Percentiles rank a stretch among this genome's conserved stretches.
Conservation (phyloP, 2,329 filamentous ascomycete genomes). For the Clonostachys solani region DNA sequence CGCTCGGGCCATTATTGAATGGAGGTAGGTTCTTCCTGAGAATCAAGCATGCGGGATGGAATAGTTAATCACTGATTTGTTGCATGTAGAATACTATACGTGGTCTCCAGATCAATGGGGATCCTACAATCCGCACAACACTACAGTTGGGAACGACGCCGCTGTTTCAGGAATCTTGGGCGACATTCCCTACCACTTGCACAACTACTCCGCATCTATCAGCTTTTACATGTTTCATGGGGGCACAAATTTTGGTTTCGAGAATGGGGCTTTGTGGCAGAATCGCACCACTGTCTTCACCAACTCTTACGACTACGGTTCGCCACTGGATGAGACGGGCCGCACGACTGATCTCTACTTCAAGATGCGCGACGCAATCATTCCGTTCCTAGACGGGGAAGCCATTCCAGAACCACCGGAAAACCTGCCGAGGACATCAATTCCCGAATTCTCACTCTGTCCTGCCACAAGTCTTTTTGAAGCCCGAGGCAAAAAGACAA, state of each 20-base stretch:
- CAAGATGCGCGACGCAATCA: not conserved
- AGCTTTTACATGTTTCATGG: slow-evolving; percentile 50
- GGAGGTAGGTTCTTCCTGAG: slow-evolving; percentile 22
- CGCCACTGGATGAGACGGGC: slow-evolving; percentile 44
- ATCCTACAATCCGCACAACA: slow-evolving; percentile 29
- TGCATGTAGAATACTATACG: too few relatives aligned
- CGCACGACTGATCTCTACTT: slow-evolving; percentile 30
- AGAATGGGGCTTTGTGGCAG: slow-evolving; percentile 38
- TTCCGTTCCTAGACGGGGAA: too few relatives aligned
- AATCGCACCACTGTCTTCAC: slow-evolving; percentile 31
- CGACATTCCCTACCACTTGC: too few relatives aligned
- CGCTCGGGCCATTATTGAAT: slow-evolving; percentile 38
- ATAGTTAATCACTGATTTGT: too few relatives aligned
- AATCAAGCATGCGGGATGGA: too few relatives aligned
- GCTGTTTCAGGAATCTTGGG: slow-evolving; percentile 10
- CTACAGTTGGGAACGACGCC: slow-evolving; percentile 14
- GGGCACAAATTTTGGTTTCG: slow-evolving; percentile 44
- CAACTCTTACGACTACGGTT: slow-evolving; percentile 45
- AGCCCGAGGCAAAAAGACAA: too few relatives aligned
- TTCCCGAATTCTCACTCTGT: too few relatives aligned
- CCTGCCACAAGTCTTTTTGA: too few relatives aligned
- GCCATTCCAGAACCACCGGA: too few relatives aligned
- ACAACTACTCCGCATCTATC: slow-evolving; percentile 10
- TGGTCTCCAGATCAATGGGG: too few relatives aligned
- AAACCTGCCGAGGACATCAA: too few relatives aligned